Conservation (phyloP, 306 rosid species). For the Vicia sativa region DNA sequence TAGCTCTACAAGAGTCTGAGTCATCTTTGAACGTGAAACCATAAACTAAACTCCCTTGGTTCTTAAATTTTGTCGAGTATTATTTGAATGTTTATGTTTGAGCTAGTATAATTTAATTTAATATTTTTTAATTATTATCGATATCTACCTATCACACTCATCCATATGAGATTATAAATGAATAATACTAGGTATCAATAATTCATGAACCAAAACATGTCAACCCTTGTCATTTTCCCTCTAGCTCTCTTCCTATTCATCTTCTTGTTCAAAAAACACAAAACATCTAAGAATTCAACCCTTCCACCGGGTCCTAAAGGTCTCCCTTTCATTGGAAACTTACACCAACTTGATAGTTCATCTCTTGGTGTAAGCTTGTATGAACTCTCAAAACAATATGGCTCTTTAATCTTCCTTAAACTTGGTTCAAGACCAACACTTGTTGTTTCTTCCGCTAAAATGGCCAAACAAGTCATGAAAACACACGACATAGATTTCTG, state of each 20-base stretch:
- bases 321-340: constrained; percentile 40
- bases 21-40: too few species aligned
- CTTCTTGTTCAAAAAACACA: constrained; percentile 6
- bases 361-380: not conserved
- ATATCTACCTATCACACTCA: too few species aligned
- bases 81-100: too few species aligned
- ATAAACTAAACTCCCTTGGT: too few species aligned
- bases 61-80: too few species aligned
- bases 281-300: constrained; percentile 1
- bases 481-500: constrained; percentile 22
- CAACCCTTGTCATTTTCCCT: not conserved
- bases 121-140: too few species aligned
- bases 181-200: not conserved
- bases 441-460: constrained; percentile 34
- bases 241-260: constrained; percentile 17
- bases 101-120: too few species aligned
- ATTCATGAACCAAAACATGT: not conserved
- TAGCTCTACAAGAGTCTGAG: too few species aligned
- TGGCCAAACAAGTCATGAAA: constrained; percentile 30
- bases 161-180: not conserved
- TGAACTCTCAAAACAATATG: constrained; percentile 35
- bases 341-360: constrained; percentile 25
- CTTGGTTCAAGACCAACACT: constrained; percentile 30
- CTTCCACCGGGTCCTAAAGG: constrained; percentile 41
- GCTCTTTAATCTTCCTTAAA: constrained; percentile 33